Percentiles rank a stretch among this genome's conserved stretches.
These are phyloP conservation scores for Trichophyton mentagrophytes DNA, from an alignment of 2,329 filamentous ascomycete genomes.

Conservation along the genomic window DNA sequence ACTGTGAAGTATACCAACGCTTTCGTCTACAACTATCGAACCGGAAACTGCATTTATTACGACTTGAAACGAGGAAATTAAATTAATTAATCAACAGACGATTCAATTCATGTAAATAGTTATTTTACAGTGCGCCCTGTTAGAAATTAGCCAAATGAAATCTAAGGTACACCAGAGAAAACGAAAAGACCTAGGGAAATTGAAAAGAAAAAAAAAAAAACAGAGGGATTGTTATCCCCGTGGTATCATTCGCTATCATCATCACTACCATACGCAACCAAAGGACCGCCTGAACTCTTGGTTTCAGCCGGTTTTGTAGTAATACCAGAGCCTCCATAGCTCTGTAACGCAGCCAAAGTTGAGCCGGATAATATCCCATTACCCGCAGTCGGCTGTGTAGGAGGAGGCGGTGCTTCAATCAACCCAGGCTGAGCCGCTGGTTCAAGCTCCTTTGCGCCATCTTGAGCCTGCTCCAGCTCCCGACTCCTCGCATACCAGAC, in stretches of 20 bases:
- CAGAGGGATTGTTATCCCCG: not conserved
- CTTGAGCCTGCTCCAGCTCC: conserved; percentile 51
- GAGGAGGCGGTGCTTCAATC: conserved; percentile 33
- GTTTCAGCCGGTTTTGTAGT: conserved; percentile 33
- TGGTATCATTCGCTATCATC: conserved; percentile 53
- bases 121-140: not conserved
- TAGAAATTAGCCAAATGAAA: not conserved
- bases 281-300: conserved; percentile 44
- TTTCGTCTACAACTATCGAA: conserved; percentile 86
- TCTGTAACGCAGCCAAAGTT: conserved; percentile 66
- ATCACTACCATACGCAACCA: conserved; percentile 85
- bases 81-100: conserved; percentile 15
- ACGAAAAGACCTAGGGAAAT: too few relatives aligned
- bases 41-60: conserved; percentile 72
- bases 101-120: conserved; percentile 6
- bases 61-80: conserved; percentile 44
- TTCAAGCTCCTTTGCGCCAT: conserved; percentile 42
- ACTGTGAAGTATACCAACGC: conserved; percentile 51
- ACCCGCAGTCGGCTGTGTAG: conserved; percentile 26
- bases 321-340: conserved; percentile 32
- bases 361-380: conserved; percentile 65
- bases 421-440: conserved; percentile 33
- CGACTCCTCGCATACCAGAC: conserved; percentile 79
- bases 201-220: not conserved
- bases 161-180: not conserved